Base-by-base conservation (phyloP, 1,284 basidiomycete species). In the Pseudozyma tsukubaensis region DNA sequence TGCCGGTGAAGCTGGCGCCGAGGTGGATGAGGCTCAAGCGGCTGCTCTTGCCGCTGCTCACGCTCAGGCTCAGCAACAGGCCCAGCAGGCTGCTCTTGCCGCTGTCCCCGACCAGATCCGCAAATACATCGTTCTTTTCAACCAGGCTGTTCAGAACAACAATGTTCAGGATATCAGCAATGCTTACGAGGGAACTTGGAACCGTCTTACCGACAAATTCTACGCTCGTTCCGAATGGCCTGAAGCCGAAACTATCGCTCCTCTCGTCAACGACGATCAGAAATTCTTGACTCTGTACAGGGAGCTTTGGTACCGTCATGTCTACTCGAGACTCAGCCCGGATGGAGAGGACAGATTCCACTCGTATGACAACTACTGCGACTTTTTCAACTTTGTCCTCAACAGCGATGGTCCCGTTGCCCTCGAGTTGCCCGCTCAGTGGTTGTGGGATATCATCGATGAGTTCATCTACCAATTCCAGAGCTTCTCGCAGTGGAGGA, bases 381-480 rank as follows among this genome's bases (percentile, higher is more conserved):
- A 97, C 85, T 88, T 99, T 76, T 92, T 98, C 90, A 98, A 97
- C 87, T 95, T 95, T 85, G 90, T 99, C 86, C 88, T 93, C 64
- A 92, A 81, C 47, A 95, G 93, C 21, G 94, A 97, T 70, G 93
- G 93, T 0, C 96, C 96, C 1, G 94, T 98, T 0, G 86, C 91
- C 16, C 90, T 98, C 57, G 91, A 96, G 78, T 89, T 98, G 14
- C 96, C 96, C 0, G 93, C 95, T 70, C 94, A 97, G 85, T 99
- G 96, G 96, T 87, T 99, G 7, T 98, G 95, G 93, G 96, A 99
- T 85, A 97, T 99, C 86, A 92, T 98, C 81, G 96, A 98, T 87
- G 96, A 98, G 84, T 99, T 99, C 86, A 97, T 98, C 80, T 99
- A 97, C 87, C 96, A 98, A 85, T 99, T 96, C 88, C 94, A 97